Percentiles rank a stretch among this genome's conserved stretches.
Evolutionary conservation across 2,329 filamentous ascomycete genomes (phyloP).

Genomic region (Calonectria hongkongensis): DNA sequence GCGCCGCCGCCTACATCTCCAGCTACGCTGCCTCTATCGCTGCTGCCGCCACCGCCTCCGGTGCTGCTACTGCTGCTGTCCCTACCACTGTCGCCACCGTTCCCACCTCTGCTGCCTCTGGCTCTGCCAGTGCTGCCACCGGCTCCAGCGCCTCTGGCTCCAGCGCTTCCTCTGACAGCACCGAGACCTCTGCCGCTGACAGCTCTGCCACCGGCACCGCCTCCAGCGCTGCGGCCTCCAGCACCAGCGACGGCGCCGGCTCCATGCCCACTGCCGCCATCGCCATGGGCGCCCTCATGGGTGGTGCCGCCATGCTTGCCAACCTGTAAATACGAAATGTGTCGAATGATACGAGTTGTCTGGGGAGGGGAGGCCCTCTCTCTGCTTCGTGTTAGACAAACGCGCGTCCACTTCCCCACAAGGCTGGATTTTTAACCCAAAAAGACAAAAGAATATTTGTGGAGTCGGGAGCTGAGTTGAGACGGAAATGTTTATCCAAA

Average conservation of each 20-base stretch:
- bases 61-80: neutral
- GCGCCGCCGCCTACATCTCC: conserved; percentile 27
- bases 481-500: neutral
- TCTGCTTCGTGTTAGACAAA: conserved; percentile 1
- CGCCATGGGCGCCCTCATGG: conserved; percentile 37
- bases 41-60: neutral
- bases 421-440: neutral
- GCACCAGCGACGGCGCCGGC: conserved; percentile 28
- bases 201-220: conserved; percentile 8
- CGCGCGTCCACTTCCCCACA: conserved; percentile 32
- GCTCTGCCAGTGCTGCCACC: neutral
- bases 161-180: conserved; percentile 15
- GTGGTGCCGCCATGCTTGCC: conserved; percentile 35
- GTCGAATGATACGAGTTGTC: neutral
- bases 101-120: neutral
- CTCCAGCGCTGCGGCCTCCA: conserved; percentile 26
- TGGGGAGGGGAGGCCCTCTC: too few relatives aligned
- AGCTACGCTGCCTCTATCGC: conserved; percentile 26
- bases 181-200: conserved; percentile 12
- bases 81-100: neutral
- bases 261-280: conserved; percentile 35
- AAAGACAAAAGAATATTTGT: neutral
- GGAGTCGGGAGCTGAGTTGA: conserved; percentile 9
- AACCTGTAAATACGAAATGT: conserved; percentile 29
- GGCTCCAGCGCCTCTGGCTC: conserved; percentile 1